A percentile compares a stretch with the other conserved stretches of the same genome.
Conservation (phyloP, 2,329 filamentous ascomycete genomes). For the Calonectria montana region DNA sequence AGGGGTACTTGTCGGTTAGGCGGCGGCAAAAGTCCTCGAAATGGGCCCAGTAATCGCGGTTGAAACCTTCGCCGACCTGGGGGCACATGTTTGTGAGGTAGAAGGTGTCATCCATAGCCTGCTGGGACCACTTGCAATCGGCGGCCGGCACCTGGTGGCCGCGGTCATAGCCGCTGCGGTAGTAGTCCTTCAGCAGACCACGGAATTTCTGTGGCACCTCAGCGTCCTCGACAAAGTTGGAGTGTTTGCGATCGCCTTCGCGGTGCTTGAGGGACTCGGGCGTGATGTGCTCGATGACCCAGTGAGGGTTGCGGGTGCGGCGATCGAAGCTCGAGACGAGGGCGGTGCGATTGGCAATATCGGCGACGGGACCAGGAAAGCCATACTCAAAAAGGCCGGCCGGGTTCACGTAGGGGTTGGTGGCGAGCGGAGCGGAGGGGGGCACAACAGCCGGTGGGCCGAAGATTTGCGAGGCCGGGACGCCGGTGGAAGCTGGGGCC, state of each 20-base stretch:
- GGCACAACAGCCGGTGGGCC: slow-evolving; percentile 45
- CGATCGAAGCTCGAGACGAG: slow-evolving; percentile 92
- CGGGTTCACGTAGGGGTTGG: slow-evolving; percentile 72
- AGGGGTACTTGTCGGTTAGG: slow-evolving; percentile 83
- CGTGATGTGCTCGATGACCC: slow-evolving; percentile 98
- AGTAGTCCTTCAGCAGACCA: slow-evolving; percentile 92
- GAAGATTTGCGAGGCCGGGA: slow-evolving; percentile 71
- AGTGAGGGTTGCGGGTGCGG: slow-evolving; percentile 88
- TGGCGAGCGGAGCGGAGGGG: slow-evolving; percentile 44
- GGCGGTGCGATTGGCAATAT: slow-evolving; percentile 80
- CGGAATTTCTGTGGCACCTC: slow-evolving; percentile 87
- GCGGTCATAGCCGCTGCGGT: slow-evolving; percentile 92
- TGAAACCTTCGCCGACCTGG: slow-evolving; percentile 98
- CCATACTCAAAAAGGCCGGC: slow-evolving; percentile 85
- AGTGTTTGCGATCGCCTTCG: slow-evolving; percentile 86
- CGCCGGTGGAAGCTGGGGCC: slow-evolving; percentile 46
- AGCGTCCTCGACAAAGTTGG: slow-evolving; percentile 83
- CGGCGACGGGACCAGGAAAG: slow-evolving; percentile 90
- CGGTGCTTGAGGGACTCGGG: slow-evolving; percentile 80
- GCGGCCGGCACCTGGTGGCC: slow-evolving; percentile 98
- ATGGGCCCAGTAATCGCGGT: slow-evolving; percentile 99
- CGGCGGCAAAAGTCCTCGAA: slow-evolving; percentile 97
- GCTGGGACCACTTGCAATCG: slow-evolving; percentile 94
- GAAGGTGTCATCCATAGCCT: slow-evolving; percentile 96
- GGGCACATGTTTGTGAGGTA: slow-evolving; percentile 96